Percentiles rank a stretch among this genome's conserved stretches.
Evolutionary conservation across 2,329 filamentous ascomycete species (phyloP).

Genomic region (Exophiala spinifera): DNA sequence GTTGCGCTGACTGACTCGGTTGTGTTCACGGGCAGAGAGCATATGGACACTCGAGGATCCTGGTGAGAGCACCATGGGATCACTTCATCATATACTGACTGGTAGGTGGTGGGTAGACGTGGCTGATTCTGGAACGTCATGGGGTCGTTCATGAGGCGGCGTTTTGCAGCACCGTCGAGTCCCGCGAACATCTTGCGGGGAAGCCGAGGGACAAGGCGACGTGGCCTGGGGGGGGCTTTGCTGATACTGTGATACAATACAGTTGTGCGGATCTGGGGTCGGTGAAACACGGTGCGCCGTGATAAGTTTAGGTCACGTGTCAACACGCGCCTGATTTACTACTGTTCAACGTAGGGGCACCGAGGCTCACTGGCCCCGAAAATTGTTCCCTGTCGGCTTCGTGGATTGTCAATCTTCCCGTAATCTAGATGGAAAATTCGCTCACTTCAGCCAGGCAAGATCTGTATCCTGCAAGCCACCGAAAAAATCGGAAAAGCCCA

Average conservation of each 20-base stretch:
- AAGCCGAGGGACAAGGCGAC: too few species aligned
- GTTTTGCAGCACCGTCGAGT: background rate
- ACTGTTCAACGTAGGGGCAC: too few species aligned
- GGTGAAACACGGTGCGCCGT: background rate
- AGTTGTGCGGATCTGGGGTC: background rate
- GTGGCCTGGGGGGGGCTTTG: too few species aligned
- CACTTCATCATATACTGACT: too few species aligned
- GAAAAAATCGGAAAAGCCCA: slow-evolving; percentile 22
- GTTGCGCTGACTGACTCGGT: background rate
- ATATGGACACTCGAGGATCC: too few species aligned
- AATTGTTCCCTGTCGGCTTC: too few species aligned
- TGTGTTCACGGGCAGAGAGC: too few species aligned
- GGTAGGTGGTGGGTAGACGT: background rate
- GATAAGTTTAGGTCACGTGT: background rate
- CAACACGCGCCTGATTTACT: too few species aligned
- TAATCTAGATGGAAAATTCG: background rate
- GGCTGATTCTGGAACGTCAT: background rate
- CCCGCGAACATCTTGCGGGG: background rate
- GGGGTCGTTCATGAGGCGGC: background rate
- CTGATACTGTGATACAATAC: too few species aligned
- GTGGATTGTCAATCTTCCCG: background rate
- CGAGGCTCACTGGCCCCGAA: too few species aligned
- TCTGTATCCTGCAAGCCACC: slow-evolving; percentile 13
- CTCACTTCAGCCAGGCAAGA: slow-evolving; percentile 2
- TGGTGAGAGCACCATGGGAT: background rate